Conservation (phyloP, 2,329 filamentous ascomycete genomes). For the Ilyonectria sp. region DNA sequence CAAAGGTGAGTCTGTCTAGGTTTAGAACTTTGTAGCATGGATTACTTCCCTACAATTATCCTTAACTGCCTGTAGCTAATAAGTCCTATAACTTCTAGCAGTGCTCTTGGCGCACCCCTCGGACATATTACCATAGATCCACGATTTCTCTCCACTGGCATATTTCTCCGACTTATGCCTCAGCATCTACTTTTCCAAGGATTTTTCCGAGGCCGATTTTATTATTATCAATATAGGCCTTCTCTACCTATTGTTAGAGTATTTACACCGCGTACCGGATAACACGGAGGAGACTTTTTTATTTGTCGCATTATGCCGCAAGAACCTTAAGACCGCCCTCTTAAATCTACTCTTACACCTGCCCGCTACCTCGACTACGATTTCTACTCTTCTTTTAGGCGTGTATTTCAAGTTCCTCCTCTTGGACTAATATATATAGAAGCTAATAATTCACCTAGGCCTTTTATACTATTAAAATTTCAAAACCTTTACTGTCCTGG, state of each 20-base stretch:
- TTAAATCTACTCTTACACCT: slow-evolving; percentile 51
- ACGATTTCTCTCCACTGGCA: slow-evolving; percentile 48
- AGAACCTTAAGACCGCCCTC: slow-evolving; percentile 51
- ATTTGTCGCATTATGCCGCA: slow-evolving; percentile 42
- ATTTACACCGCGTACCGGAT: slow-evolving; percentile 7
- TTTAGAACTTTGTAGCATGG: too few relatives aligned
- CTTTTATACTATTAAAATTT: slow-evolving; percentile 39
- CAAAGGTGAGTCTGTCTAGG: slow-evolving; percentile 32
- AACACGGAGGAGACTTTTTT: slow-evolving; percentile 35
- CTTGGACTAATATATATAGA: slow-evolving; percentile 41
- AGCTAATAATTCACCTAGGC: not conserved
- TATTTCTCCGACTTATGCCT: slow-evolving; percentile 51
- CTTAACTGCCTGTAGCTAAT: too few relatives aligned
- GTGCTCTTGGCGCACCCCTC: too few relatives aligned
- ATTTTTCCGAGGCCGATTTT: slow-evolving; percentile 50
- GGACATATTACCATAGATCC: slow-evolving; percentile 38
- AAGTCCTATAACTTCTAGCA: too few relatives aligned
- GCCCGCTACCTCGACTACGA: slow-evolving; percentile 45
- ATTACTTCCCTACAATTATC: too few relatives aligned
- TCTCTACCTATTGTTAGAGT: slow-evolving; percentile 48
- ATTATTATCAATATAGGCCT: slow-evolving; percentile 52
- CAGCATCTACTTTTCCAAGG: slow-evolving; percentile 51
- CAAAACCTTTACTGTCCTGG: slow-evolving; percentile 52
- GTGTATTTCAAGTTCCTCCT: slow-evolving; percentile 18
- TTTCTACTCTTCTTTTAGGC: slow-evolving; percentile 41